These are phyloP conservation scores for Spinellus fusiger DNA, from an alignment of 192 early-diverging fungal species.

Conservation along the genomic window DNA sequence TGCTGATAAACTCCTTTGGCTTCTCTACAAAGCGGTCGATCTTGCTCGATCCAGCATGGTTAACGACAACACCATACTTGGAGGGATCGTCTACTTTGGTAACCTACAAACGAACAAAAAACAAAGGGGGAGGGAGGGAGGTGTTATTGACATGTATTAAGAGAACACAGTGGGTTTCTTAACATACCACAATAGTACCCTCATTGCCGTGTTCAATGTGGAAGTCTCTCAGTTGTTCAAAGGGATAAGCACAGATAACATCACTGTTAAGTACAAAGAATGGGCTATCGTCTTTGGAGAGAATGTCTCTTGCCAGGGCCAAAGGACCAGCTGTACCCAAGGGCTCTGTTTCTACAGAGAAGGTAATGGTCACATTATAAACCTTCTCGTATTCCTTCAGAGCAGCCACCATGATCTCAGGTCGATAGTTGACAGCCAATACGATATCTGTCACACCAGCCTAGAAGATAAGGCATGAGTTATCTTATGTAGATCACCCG, in stretches of 20 bases:
- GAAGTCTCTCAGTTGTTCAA: conserved; percentile 84
- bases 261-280: conserved; percentile 99
- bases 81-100: conserved; percentile 97
- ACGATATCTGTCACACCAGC: conserved; percentile 97
- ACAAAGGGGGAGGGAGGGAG: background rate
- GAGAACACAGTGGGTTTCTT: too few relatives aligned
- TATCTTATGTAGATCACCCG: background rate
- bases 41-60: conserved; percentile 58
- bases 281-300: conserved; percentile 84
- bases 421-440: conserved; percentile 98
- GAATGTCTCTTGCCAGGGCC: conserved; percentile 88
- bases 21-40: conserved; percentile 98
- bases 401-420: conserved; percentile 92
- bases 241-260: conserved; percentile 98
- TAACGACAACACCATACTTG: conserved; percentile 98
- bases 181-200: conserved; percentile 84
- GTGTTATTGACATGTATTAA: background rate
- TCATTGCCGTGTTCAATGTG: conserved; percentile 87
- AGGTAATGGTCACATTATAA: conserved; percentile 90
- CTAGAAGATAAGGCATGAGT: conserved; percentile 41
- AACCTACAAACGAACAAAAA: conserved; percentile 42
- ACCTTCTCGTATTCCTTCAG: conserved; percentile 92
- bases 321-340: conserved; percentile 94
- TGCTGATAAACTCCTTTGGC: conserved; percentile 89
- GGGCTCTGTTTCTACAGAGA: conserved; percentile 95